phyloP scores from a whole-genome alignment of 1,139 yeast genomes.

The Blastobotrys arbuscula region DNA sequence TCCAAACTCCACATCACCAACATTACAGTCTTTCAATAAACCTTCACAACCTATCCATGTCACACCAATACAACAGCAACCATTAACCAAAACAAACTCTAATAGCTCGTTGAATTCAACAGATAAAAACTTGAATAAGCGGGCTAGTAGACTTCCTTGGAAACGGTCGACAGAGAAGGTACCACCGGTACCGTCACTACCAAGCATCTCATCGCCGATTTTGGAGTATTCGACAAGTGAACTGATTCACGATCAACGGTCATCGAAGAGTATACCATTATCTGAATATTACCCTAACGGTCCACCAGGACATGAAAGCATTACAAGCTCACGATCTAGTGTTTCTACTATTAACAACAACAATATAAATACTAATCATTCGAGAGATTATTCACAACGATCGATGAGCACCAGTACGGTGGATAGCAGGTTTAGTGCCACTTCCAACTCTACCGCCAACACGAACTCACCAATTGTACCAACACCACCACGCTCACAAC shows the following conservation, averaged over 20 bases:
- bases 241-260: constrained; percentile 18
- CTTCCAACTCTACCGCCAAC: not conserved
- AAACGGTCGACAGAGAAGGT: constrained; percentile 10
- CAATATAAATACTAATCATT: not conserved
- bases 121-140: too few relatives aligned
- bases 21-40: not conserved
- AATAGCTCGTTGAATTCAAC: too few relatives aligned
- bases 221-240: constrained; percentile 26
- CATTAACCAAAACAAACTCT: not conserved
- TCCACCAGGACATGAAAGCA: constrained; percentile 7
- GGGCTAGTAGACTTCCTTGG: constrained; percentile 20
- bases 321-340: constrained; percentile 5
- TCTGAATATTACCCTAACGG: constrained; percentile 12
- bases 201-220: constrained; percentile 24
- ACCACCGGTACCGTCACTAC: constrained; percentile 11
- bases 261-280: constrained; percentile 10
- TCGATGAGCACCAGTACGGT: constrained; percentile 1
- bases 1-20: not conserved
- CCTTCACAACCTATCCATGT: not conserved
- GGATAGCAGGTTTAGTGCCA: too few relatives aligned
- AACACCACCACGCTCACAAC: not conserved
- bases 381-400: constrained; percentile 8
- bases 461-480: not conserved
- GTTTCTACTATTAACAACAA: not conserved
- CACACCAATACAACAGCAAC: not conserved